phyloP scores from a whole-genome alignment of 2,329 filamentous ascomycete genomes.

The Gnomoniopsis sp. region DNA sequence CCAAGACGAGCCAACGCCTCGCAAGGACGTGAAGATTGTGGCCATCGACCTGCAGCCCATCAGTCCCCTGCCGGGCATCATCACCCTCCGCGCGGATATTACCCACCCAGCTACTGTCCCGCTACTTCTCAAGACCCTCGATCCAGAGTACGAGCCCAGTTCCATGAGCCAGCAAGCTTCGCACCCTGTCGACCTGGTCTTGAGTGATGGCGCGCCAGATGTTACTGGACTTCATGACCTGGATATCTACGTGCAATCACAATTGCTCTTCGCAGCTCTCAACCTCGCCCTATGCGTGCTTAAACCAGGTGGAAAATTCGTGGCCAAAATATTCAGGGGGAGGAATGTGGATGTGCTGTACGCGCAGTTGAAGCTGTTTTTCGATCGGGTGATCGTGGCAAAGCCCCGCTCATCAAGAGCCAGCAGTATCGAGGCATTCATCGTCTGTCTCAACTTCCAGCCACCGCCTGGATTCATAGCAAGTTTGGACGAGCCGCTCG shows the following conservation, averaged over 20 bases:
- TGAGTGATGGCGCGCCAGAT: constrained; percentile 93
- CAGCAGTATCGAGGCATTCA: constrained; percentile 94
- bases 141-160: constrained; percentile 61
- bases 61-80: constrained; percentile 87
- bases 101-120: constrained; percentile 95
- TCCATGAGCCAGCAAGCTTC: constrained; percentile 52
- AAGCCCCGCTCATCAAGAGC: constrained; percentile 94
- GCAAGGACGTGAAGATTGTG: constrained; percentile 84
- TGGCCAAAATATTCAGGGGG: constrained; percentile 95
- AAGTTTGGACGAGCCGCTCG: constrained; percentile 72
- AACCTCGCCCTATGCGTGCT: constrained; percentile 92
- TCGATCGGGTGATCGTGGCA: constrained; percentile 80
- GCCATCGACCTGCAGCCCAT: constrained; percentile 96
- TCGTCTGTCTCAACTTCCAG: constrained; percentile 87
- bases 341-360: constrained; percentile 95
- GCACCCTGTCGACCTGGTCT: constrained; percentile 84
- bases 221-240: constrained; percentile 96
- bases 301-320: constrained; percentile 89
- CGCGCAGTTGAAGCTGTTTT: constrained; percentile 89
- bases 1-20: constrained; percentile 36
- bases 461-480: constrained; percentile 74
- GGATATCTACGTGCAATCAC: constrained; percentile 96
- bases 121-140: constrained; percentile 78
- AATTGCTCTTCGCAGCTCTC: constrained; percentile 88
- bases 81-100: constrained; percentile 89